Evolutionary conservation across 1,284 basidiomycete genomes (phyloP).

Genomic region (Cerioporus squamosus): DNA sequence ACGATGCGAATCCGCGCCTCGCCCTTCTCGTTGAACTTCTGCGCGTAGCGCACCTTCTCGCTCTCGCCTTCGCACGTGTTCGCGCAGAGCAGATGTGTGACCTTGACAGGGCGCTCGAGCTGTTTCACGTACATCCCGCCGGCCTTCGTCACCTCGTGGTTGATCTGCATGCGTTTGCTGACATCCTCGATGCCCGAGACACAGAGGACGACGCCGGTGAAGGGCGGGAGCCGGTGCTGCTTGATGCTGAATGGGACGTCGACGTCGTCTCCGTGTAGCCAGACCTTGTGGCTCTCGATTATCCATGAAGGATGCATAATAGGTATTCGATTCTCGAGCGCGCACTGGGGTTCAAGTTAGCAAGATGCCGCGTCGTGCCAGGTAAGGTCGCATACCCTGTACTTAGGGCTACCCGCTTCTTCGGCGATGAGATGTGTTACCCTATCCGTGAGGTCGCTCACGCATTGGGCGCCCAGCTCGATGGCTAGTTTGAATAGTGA

Average conservation of each 20-base stretch:
- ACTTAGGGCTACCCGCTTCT: conserved; percentile 77
- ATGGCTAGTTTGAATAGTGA: conserved; percentile 73
- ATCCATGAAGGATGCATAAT: conserved; percentile 79
- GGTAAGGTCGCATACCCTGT: conserved; percentile 47
- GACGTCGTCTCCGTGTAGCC: conserved; percentile 79
- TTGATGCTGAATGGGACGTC: conserved; percentile 59
- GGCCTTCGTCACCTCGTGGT: conserved; percentile 52
- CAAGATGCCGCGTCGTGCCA: conserved; percentile 27
- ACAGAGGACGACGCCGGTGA: conserved; percentile 64
- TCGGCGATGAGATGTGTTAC: conserved; percentile 82
- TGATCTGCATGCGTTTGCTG: conserved; percentile 57
- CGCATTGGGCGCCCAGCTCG: conserved; percentile 73
- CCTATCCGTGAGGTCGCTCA: conserved; percentile 73
- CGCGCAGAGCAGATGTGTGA: conserved; percentile 71
- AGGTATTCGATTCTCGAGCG: conserved; percentile 72
- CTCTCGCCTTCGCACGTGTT: conserved; percentile 49
- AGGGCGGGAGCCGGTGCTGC: conserved; percentile 64
- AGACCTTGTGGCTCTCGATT: conserved; percentile 65
- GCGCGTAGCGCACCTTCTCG: conserved; percentile 72
- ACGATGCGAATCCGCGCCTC: conserved; percentile 73
- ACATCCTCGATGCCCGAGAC: conserved; percentile 70
- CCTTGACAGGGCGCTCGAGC: conserved; percentile 67
- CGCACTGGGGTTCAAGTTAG: conserved; percentile 55
- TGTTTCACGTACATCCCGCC: conserved; percentile 64
- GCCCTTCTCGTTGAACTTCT: conserved; percentile 65